Percentiles rank a stretch among this genome's conserved stretches.
Evolutionary conservation across 805 yeast species (phyloP).

Genomic region (Pichia kluyveri): DNA sequence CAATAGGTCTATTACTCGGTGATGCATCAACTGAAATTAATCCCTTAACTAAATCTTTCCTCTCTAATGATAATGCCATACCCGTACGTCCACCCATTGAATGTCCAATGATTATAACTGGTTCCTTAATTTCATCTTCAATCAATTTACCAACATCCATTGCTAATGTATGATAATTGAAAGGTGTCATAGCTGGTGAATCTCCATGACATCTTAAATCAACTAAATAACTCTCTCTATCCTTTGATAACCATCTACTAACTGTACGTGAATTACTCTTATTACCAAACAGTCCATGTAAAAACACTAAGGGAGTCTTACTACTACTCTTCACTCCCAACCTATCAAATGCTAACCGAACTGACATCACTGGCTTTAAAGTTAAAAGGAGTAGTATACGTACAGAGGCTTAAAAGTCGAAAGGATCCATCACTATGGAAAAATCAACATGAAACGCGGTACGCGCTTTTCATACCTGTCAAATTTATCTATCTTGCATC

Average conservation of each 20-base stretch:
- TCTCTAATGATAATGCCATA: conserved; percentile 73
- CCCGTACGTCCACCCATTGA: conserved; percentile 94
- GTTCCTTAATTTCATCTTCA: conserved; percentile 30
- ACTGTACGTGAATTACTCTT: conserved; percentile 73
- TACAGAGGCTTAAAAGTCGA: too few species aligned
- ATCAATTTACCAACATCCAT: conserved; percentile 79
- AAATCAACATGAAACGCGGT: background rate
- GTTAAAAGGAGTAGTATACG: conserved; percentile 7
- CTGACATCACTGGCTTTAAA: conserved; percentile 34
- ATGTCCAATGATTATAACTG: conserved; percentile 67
- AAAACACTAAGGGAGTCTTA: conserved; percentile 53
- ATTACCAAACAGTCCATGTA: conserved; percentile 89
- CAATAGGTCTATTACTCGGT: conserved; percentile 46
- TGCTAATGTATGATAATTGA: conserved; percentile 74
- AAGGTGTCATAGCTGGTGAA: conserved; percentile 68
- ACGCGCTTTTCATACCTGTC: too few species aligned
- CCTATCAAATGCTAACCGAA: conserved; percentile 43
- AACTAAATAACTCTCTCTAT: conserved; percentile 47
- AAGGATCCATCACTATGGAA: too few species aligned
- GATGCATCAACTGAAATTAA: conserved; percentile 83
- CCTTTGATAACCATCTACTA: conserved; percentile 44
- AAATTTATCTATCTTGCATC: too few species aligned
- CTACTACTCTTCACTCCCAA: background rate
- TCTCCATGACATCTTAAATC: conserved; percentile 89
- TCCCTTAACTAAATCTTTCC: conserved; percentile 52